Percentiles rank a stretch among this genome's conserved stretches.
phyloP scores from a whole-genome alignment of 352 stramenopile genomes.

The Nothophytophthora sp. region DNA sequence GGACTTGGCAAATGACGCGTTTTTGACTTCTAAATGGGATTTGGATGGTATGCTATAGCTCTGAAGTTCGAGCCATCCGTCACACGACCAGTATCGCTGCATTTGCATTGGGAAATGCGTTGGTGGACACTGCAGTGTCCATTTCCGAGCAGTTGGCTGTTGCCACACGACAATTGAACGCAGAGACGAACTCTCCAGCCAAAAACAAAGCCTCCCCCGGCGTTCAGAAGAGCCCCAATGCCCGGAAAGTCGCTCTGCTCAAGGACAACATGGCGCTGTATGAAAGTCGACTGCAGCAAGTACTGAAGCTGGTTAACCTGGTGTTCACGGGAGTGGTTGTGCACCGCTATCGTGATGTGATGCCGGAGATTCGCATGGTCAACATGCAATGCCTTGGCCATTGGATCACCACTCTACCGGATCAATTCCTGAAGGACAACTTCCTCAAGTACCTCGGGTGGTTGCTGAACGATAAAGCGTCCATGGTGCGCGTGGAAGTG shows the following conservation, averaged over 20 bases:
- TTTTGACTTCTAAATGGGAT: slow-evolving; percentile 6
- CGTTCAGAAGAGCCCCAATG: slow-evolving; percentile 49
- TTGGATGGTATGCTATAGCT: slow-evolving; percentile 32
- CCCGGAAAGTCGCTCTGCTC: slow-evolving; percentile 39
- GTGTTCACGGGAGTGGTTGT: slow-evolving; percentile 81
- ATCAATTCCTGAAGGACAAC: slow-evolving; percentile 93
- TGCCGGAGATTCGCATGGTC: slow-evolving; percentile 87
- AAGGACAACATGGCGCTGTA: slow-evolving; percentile 72
- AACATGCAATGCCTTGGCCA: slow-evolving; percentile 82
- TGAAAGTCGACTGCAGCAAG: slow-evolving; percentile 53
- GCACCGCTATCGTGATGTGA: slow-evolving; percentile 93
- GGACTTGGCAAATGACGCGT: background rate
- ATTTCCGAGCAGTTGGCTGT: slow-evolving; percentile 69
- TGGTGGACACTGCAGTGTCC: slow-evolving; percentile 52
- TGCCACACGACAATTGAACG: slow-evolving; percentile 71
- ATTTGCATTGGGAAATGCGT: slow-evolving; percentile 62
- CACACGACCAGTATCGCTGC: slow-evolving; percentile 77
- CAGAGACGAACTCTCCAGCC: slow-evolving; percentile 39
- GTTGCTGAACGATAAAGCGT: slow-evolving; percentile 93
- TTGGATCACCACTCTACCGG: slow-evolving; percentile 85
- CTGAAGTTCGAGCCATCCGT: slow-evolving; percentile 80
- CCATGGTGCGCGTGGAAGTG: slow-evolving; percentile 78
- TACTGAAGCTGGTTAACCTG: slow-evolving; percentile 61
- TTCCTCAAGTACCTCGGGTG: slow-evolving; percentile 97
- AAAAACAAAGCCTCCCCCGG: slow-evolving; percentile 13